phyloP scores from a whole-genome alignment of 768 basidiomycete species.

The Lentinula raphanica region DNA sequence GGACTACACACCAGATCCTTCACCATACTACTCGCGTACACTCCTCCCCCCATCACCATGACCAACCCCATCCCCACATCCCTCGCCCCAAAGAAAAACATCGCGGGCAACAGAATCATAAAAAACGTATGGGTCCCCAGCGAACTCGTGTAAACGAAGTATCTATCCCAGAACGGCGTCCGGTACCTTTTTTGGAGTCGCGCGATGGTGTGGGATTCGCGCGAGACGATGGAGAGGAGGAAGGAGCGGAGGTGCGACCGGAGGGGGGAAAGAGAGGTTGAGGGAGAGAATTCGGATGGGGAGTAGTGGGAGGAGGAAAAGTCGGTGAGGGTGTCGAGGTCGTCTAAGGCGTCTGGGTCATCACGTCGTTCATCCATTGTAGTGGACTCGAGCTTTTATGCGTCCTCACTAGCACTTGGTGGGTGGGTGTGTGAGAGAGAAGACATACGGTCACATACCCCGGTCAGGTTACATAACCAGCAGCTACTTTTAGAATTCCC shows the following conservation, averaged over 20 bases:
- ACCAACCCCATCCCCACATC: slow-evolving; percentile 61
- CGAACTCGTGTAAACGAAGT: slow-evolving; percentile 79
- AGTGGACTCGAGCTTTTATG: too few relatives aligned
- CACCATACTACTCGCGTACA: slow-evolving; percentile 80
- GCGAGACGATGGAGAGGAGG: slow-evolving; percentile 1
- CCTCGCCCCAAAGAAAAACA: slow-evolving; percentile 79
- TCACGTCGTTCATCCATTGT: neutral
- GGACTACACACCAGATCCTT: slow-evolving; percentile 92
- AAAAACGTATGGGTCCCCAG: slow-evolving; percentile 90
- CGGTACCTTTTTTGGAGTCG: slow-evolving; percentile 45
- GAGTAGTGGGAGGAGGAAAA: neutral
- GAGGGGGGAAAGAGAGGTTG: neutral
- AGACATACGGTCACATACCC: too few relatives aligned
- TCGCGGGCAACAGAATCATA: slow-evolving; percentile 79
- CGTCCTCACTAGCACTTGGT: too few relatives aligned
- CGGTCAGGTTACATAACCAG: too few relatives aligned
- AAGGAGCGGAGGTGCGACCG: slow-evolving; percentile 1
- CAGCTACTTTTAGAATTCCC: too few relatives aligned
- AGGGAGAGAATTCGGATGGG: neutral
- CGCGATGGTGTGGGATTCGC: neutral
- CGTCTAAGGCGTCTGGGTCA: neutral
- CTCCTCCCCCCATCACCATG: slow-evolving; percentile 73
- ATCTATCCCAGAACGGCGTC: slow-evolving; percentile 65
- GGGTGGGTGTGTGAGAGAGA: too few relatives aligned
- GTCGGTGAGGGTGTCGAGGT: neutral